Percentiles rank a stretch among this genome's conserved stretches.
Conservation (phyloP, 352 stramenopile genomes). For the Phytophthora pini region DNA sequence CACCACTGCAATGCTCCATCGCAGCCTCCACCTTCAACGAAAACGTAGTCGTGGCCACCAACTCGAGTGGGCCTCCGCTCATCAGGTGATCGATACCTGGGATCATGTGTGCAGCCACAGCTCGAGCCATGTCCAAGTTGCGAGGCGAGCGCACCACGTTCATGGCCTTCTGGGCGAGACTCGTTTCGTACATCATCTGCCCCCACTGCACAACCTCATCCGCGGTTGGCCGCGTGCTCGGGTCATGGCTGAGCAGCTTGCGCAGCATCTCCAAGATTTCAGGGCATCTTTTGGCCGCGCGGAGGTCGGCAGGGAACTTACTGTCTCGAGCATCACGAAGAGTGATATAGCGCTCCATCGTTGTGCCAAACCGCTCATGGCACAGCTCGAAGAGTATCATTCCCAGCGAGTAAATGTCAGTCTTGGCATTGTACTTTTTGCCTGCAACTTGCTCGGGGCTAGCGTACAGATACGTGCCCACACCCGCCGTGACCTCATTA, state of each 20-base stretch:
- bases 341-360: conserved; percentile 90
- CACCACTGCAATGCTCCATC: conserved; percentile 49
- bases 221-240: conserved; percentile 56
- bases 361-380: conserved; percentile 88
- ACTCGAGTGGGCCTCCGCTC: conserved; percentile 9
- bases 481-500: conserved; percentile 84
- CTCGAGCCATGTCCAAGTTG: conserved; percentile 35
- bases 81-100: conserved; percentile 45
- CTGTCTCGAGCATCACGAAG: conserved; percentile 79
- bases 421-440: conserved; percentile 93
- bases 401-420: conserved; percentile 91
- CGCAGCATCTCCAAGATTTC: conserved; percentile 77
- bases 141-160: conserved; percentile 58
- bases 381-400: conserved; percentile 94
- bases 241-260: conserved; percentile 63
- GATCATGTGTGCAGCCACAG: conserved; percentile 27
- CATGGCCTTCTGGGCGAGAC: conserved; percentile 61
- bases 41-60: conserved; percentile 45
- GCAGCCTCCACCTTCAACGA: conserved; percentile 74
- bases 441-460: conserved; percentile 91
- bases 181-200: conserved; percentile 78
- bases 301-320: conserved; percentile 62
- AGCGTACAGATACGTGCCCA: conserved; percentile 92
- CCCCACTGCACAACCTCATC: conserved; percentile 81
- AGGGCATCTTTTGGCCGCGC: conserved; percentile 57